Conservation (phyloP, 78 protist genomes). For the Creolimax fragrantissima region DNA sequence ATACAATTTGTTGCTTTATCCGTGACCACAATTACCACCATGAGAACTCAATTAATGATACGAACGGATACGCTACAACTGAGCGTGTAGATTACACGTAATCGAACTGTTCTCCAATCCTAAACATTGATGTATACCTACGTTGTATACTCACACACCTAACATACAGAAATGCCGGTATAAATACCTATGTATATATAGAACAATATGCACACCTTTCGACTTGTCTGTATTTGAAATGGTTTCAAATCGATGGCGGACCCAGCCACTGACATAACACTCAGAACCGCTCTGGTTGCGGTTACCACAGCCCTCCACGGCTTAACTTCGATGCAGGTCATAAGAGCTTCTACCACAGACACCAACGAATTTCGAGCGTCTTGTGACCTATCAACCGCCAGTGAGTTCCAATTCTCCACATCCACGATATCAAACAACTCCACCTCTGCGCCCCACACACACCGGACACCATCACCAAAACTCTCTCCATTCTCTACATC, state of each 20-base stretch:
- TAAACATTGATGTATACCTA: no score
- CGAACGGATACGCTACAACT: no score
- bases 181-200: not conserved
- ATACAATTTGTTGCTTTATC: no score
- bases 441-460: no score
- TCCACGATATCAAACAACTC: no score
- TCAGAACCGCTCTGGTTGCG: not conserved
- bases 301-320: not conserved
- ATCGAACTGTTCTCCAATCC: no score
- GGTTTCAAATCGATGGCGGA: not conserved
- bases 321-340: not conserved
- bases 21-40: no score
- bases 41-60: no score
- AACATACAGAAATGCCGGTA: not conserved
- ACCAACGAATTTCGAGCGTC: not conserved
- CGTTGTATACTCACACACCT: no score
- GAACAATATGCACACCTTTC: not conserved
- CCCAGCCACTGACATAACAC: not conserved
- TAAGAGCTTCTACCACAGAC: not conserved
- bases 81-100: no score
- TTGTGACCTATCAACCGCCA: not conserved
- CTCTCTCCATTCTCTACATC: no score
- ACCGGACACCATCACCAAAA: no score
- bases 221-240: not conserved
- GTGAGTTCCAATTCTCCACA: not conserved